Percentiles rank a stretch among this genome's conserved stretches.
phyloP scores from a whole-genome alignment of 2,329 filamentous ascomycete genomes.

The Cytospora mali region DNA sequence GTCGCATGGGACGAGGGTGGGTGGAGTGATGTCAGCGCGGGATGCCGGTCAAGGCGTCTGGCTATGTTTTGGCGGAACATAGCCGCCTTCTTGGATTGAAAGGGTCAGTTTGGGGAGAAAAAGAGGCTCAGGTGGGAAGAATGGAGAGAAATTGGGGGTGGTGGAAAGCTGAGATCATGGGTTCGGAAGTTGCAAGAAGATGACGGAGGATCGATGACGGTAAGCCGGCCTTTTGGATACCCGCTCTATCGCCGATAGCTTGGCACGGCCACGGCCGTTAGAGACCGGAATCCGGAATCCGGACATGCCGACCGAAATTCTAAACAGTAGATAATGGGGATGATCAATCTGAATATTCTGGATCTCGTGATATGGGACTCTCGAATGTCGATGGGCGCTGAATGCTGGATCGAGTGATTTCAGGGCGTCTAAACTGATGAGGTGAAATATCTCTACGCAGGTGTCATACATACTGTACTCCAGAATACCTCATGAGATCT shows the following conservation, averaged over 20 bases:
- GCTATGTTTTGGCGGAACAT: constrained; percentile 28
- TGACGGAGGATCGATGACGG: not conserved
- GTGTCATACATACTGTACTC: too few species aligned
- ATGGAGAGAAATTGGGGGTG: not conserved
- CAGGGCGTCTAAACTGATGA: too few species aligned
- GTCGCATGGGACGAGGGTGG: constrained; percentile 9
- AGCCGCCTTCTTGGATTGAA: constrained; percentile 18
- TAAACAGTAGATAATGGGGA: too few species aligned
- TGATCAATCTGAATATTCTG: too few species aligned
- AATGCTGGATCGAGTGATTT: too few species aligned
- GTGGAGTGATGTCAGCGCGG: not conserved
- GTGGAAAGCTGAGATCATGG: not conserved
- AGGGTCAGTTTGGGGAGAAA: constrained; percentile 4
- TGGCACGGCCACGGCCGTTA: not conserved
- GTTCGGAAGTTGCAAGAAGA: not conserved
- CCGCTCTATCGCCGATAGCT: not conserved
- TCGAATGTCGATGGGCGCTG: too few species aligned
- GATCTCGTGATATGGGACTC: too few species aligned
- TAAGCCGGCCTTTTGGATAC: not conserved
- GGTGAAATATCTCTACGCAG: too few species aligned
- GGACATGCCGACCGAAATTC: not conserved
- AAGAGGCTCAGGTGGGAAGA: not conserved
- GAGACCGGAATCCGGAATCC: not conserved
- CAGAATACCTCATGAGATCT: too few species aligned
- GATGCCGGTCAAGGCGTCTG: constrained; percentile 20